Percentiles rank a stretch among this genome's conserved stretches.
Evolutionary conservation across 805 yeast species (phyloP).

Genomic region (Candida ulmi): DNA sequence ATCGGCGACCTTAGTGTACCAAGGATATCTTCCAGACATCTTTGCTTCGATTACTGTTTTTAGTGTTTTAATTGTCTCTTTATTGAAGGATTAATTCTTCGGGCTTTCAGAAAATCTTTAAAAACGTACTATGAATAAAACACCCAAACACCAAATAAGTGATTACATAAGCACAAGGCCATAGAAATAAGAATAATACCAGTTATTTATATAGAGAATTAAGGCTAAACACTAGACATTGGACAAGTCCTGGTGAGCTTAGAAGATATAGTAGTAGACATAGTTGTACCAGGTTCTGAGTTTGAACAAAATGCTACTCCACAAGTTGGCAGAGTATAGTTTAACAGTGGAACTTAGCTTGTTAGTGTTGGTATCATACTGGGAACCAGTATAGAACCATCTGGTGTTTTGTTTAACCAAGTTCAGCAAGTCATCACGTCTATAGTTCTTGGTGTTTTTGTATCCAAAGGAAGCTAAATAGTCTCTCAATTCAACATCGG

Average conservation of each 20-base stretch:
- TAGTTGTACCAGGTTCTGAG: conserved; percentile 7
- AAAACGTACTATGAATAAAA: neutral
- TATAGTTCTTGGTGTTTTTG: conserved; percentile 21
- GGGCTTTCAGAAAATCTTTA: neutral
- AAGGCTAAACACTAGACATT: too few species aligned
- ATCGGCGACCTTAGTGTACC: conserved; percentile 73
- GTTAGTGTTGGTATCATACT: conserved; percentile 2
- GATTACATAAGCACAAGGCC: too few species aligned
- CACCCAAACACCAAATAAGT: conserved; percentile 1
- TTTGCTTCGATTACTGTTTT: neutral
- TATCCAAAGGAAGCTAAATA: conserved; percentile 40
- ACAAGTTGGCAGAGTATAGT: conserved; percentile 3
- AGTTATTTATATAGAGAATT: too few species aligned
- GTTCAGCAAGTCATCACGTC: conserved; percentile 30
- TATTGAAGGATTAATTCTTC: neutral
- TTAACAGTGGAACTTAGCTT: conserved; percentile 6
- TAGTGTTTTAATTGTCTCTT: neutral
- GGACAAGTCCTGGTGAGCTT: too few species aligned
- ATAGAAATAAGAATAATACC: too few species aligned
- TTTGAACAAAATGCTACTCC: conserved; percentile 4
- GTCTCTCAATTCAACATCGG: conserved; percentile 34
- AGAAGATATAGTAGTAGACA: conserved; percentile 4
- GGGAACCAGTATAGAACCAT: conserved; percentile 30
- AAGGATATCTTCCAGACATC: conserved; percentile 51
- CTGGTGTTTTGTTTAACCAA: conserved; percentile 37